Evolutionary conservation across 2,329 filamentous ascomycete genomes (phyloP).

Genomic region (Escovopsis sp.): DNA sequence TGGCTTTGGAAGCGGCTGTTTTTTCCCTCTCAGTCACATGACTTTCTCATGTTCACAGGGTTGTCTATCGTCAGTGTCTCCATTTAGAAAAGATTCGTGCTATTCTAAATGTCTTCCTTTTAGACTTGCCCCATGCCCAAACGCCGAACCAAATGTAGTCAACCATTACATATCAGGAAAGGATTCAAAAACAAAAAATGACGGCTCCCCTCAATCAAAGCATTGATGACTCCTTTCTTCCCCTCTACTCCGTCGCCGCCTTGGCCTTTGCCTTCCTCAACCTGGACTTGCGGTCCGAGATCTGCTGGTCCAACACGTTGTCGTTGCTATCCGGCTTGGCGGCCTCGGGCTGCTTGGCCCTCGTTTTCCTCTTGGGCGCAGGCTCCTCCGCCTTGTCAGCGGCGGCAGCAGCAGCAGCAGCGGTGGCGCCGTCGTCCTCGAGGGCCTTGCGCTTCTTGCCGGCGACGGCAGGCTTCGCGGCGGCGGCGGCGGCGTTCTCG

Average conservation of each 20-base stretch:
- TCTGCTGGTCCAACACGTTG: conserved; percentile 40
- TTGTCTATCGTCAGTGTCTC: conserved; percentile 6
- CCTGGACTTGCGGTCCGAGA: conserved; percentile 42
- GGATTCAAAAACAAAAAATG: not conserved
- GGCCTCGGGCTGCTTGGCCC: conserved; percentile 10
- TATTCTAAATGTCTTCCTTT: no score
- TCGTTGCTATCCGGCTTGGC: conserved; percentile 32
- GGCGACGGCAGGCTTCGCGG: conserved; percentile 39
- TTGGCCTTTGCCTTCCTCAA: conserved; percentile 46
- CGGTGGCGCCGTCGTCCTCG: conserved; percentile 5
- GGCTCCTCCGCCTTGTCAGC: conserved; percentile 31
- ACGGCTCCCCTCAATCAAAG: not conserved
- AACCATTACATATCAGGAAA: conserved; percentile 5
- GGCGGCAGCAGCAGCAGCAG: conserved; percentile 10
- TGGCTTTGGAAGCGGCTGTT: not conserved
- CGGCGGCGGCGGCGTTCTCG: not conserved
- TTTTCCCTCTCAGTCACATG: not conserved
- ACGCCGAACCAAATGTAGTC: conserved; percentile 15
- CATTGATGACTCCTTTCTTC: not conserved
- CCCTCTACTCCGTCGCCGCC: conserved; percentile 28
- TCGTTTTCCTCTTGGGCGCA: conserved; percentile 18
- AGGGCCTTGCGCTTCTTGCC: conserved; percentile 50
- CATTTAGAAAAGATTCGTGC: conserved; percentile 2
- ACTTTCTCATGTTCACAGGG: not conserved
- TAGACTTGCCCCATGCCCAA: conserved; percentile 16